Percentiles rank a stretch among this genome's conserved stretches.
Evolutionary conservation across 805 yeast species (phyloP).

Genomic region (Wickerhamiella qilinensis): DNA sequence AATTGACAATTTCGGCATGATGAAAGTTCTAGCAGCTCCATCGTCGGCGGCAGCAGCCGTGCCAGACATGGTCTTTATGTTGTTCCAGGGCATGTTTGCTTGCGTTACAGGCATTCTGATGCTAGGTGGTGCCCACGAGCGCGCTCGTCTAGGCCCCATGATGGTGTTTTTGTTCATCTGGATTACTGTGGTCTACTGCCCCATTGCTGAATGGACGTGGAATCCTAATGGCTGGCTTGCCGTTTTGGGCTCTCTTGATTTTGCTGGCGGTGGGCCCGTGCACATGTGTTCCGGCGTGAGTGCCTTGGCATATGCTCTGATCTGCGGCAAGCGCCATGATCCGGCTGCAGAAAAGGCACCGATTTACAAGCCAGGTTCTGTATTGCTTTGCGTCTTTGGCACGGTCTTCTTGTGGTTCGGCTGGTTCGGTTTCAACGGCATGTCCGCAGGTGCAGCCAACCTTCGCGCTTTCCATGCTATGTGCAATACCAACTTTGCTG

Average conservation of each 20-base stretch:
- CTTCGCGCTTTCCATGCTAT: conserved; percentile 91
- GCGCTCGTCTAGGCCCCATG: conserved; percentile 93
- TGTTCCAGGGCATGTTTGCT: conserved; percentile 96
- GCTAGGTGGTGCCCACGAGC: conserved; percentile 97
- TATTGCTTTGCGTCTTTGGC: conserved; percentile 78
- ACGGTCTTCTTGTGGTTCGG: conserved; percentile 95
- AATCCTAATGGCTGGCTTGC: conserved; percentile 83
- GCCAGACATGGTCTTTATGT: conserved; percentile 84
- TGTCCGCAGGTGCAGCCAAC: conserved; percentile 86
- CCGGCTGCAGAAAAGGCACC: conserved; percentile 54
- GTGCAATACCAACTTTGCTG: conserved; percentile 86
- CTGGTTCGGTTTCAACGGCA: conserved; percentile 99
- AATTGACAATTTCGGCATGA: conserved; percentile 63
- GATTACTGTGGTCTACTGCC: conserved; percentile 92
- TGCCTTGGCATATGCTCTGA: conserved; percentile 83
- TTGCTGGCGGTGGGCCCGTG: conserved; percentile 98
- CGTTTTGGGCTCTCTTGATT: conserved; percentile 73
- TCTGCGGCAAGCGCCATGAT: conserved; percentile 85
- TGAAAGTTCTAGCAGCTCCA: conserved; percentile 69
- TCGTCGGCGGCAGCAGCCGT: conserved; percentile 38
- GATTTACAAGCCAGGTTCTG: conserved; percentile 86
- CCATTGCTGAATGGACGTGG: conserved; percentile 97
- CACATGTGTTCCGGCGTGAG: conserved; percentile 91
- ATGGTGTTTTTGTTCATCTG: conserved; percentile 86
- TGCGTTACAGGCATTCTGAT: conserved; percentile 80